Conservation (phyloP, 257 asterid species). For the Fraxinus anomala region DNA sequence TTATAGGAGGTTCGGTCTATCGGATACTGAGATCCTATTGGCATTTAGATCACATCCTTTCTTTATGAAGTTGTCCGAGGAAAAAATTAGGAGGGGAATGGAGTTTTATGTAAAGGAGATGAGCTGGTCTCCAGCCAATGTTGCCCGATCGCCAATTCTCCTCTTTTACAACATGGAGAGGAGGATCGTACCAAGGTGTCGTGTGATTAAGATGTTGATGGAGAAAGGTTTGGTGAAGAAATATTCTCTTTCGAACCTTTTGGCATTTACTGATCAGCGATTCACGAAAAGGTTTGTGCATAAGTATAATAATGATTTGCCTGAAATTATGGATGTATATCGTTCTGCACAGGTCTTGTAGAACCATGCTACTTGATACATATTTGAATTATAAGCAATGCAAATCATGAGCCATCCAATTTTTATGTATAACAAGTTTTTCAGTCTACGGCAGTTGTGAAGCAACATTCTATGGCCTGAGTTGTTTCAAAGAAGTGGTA, state of each 20-base stretch:
- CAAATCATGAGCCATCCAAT: neutral
- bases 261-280: neutral
- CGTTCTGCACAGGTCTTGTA: neutral
- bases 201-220: neutral
- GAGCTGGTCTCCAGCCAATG: conserved; percentile 7
- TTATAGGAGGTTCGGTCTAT: conserved; percentile 35
- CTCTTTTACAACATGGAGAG: conserved; percentile 17
- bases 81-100: conserved; percentile 27
- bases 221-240: conserved; percentile 6
- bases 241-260: neutral
- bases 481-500: neutral
- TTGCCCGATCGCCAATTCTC: conserved; percentile 16
- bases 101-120: conserved; percentile 26
- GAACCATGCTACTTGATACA: neutral
- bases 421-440: no score
- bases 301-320: neutral
- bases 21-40: conserved; percentile 19
- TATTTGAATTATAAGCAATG: no score
- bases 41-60: conserved; percentile 29
- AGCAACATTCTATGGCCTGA: neutral
- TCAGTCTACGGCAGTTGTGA: neutral
- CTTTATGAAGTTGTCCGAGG: conserved; percentile 28
- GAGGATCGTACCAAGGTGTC: conserved; percentile 18
- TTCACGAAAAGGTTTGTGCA: neutral
- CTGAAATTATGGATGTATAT: neutral